phyloP scores from a whole-genome alignment of 257 asterid species.

The Gentiana straminea region DNA sequence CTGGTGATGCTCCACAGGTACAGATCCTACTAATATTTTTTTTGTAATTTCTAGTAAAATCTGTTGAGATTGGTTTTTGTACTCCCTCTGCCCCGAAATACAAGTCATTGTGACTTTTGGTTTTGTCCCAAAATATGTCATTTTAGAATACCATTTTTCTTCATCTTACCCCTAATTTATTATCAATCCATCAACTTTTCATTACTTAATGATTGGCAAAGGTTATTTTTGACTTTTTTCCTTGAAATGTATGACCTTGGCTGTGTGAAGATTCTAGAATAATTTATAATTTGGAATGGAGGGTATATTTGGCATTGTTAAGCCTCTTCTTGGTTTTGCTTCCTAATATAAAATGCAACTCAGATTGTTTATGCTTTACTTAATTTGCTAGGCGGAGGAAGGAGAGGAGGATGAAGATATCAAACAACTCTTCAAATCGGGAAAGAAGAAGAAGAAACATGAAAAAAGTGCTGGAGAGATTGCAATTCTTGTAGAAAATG shows the following conservation, averaged over 20 bases:
- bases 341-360: not conserved
- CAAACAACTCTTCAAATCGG: constrained; percentile 57
- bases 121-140: not conserved
- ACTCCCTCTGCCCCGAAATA: no score
- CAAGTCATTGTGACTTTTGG: no score
- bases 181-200: no score
- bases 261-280: not conserved
- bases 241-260: no score
- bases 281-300: no score
- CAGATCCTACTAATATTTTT: constrained; percentile 9
- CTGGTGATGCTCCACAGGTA: constrained; percentile 67
- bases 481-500: constrained; percentile 70
- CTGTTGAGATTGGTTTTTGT: not conserved
- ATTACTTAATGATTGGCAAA: no score
- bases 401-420: constrained; percentile 90
- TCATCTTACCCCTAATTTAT: no score
- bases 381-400: constrained; percentile 59
- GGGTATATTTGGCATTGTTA: not conserved
- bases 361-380: no score
- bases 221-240: no score
- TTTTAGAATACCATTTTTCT: not conserved
- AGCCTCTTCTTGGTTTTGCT: not conserved
- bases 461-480: constrained; percentile 92
- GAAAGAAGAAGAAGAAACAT: constrained; percentile 77
- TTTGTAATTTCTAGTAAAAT: not conserved